Evolutionary conservation across 179 eudicot species (phyloP), one percentile per base, ranked within the genome.

Genomic region (Pouteria campechiana): DNA sequence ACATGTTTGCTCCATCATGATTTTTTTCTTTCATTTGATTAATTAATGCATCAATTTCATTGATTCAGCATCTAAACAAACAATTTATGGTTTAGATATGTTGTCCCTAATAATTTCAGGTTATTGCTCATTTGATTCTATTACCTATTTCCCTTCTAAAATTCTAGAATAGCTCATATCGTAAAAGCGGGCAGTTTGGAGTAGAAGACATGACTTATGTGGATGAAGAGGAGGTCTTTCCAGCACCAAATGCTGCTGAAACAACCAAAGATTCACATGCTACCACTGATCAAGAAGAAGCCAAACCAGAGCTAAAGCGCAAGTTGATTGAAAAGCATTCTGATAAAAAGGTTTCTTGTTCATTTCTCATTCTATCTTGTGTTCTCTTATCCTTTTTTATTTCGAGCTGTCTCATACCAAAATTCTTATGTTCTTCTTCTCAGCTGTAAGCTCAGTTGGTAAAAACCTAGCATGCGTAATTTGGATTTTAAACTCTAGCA

Each of bases 221-320:
- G 37, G 42, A 65, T 50, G 93, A 86, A 55, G 92, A 82, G 55
- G 98, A 90, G 55, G 75, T 90, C 34, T 68, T 82, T 58, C 92
- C 87, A 7, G 51, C 74, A 33, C 63, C 60, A 15, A 44, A 52
- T 7, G 51, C 52, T 28, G 68, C 47, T 27, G 76, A 63, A 39
- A 46, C 51, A 9, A 52, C 59, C 36, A 48, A 73, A 34, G 75
- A 59, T 36, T 63, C 25, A 8, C 32, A 18, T 7, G 57, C 28
- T 41, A 25, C 38, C 25, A 50, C 25, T 58, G 79, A 48, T 47
- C 46, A 45, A 33, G 59, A 41, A 50, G 73, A 72, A 65, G 62
- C 65, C 25, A 71, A 66, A 33, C 45, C 3, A 42, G 44, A 40
- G 27, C 53, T 49, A 29, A 90, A 90, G 74, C 75, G 98, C 55